These are phyloP conservation scores for Coleophoma eucalyptorum DNA, from an alignment of 2,329 filamentous ascomycete genomes.

Conservation along the genomic window DNA sequence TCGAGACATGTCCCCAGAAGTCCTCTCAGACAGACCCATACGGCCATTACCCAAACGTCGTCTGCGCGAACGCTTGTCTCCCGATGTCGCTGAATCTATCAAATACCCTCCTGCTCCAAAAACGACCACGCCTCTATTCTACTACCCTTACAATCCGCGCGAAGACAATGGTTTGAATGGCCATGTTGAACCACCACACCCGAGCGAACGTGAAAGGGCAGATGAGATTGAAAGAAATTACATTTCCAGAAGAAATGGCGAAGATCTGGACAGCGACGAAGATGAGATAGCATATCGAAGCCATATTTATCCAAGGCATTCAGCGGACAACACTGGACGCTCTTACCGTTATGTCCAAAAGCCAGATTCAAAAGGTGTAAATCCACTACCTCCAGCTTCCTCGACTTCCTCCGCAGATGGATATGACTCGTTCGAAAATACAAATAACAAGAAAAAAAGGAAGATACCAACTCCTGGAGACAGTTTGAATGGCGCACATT, in stretches of 20 bases:
- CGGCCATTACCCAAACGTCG: slow-evolving; percentile 86
- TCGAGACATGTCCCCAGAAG: slow-evolving; percentile 64
- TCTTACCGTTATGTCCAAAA: slow-evolving; percentile 39
- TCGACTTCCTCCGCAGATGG: slow-evolving; percentile 74
- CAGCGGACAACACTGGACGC: slow-evolving; percentile 41
- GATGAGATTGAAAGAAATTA: slow-evolving; percentile 28
- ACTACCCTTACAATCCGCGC: slow-evolving; percentile 49
- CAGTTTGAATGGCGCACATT: slow-evolving; percentile 33
- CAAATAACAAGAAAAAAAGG: slow-evolving; percentile 98
- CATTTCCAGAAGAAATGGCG: slow-evolving; percentile 46
- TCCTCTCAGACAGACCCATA: slow-evolving; percentile 84
- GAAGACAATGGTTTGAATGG: slow-evolving; percentile 28
- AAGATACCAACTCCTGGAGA: slow-evolving; percentile 92
- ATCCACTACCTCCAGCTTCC: slow-evolving; percentile 58
- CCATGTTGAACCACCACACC: slow-evolving; percentile 24
- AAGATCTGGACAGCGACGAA: slow-evolving; percentile 58
- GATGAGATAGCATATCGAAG: slow-evolving; percentile 36
- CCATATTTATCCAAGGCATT: slow-evolving; percentile 39
- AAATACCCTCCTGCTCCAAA: slow-evolving; percentile 76
- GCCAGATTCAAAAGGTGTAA: slow-evolving; percentile 40
- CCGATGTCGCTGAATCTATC: slow-evolving; percentile 78
- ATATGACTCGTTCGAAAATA: slow-evolving; percentile 97
- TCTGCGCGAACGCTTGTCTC: slow-evolving; percentile 81
- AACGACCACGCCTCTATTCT: slow-evolving; percentile 70
- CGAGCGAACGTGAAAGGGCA: slow-evolving; percentile 22